phyloP scores from a whole-genome alignment of 176 grass and related monocot species.

The Poa annua region DNA sequence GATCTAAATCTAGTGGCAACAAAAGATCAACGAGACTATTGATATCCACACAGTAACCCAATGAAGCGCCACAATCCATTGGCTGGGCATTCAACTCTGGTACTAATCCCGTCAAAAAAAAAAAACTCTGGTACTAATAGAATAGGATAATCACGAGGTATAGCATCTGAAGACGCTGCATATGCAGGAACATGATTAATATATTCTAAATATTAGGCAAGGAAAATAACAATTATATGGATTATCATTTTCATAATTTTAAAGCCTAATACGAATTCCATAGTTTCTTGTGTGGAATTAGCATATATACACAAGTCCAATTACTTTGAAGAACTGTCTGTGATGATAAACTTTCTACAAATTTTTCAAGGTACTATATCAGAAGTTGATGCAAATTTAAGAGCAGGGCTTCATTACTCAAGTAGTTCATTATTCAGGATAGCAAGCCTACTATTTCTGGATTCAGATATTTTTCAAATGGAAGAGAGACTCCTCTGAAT shows the following conservation, averaged over 20 bases:
- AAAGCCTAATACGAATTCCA: background rate
- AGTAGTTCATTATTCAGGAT: background rate
- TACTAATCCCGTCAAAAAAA: no score
- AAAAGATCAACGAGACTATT: background rate
- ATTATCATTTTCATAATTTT: background rate
- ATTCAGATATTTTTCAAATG: background rate
- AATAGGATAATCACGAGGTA: background rate
- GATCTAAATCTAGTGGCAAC: constrained; percentile 2
- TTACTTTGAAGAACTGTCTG: constrained; percentile 6
- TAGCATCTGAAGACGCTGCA: background rate
- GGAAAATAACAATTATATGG: background rate
- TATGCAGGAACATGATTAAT: background rate
- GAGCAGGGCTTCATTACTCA: background rate
- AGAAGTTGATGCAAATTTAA: background rate
- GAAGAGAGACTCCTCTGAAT: background rate
- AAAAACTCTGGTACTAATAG: background rate
- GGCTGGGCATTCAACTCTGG: background rate
- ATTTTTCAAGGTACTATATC: background rate
- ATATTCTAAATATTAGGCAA: background rate
- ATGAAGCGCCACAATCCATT: background rate
- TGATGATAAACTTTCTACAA: background rate
- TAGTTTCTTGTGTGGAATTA: background rate
- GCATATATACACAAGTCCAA: background rate
- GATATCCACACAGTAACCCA: constrained; percentile 19
- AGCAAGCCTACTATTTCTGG: background rate